Percentiles rank a stretch among this genome's conserved stretches.
Conservation (phyloP, 345 rosid species). For the Alliaria petiolata region DNA sequence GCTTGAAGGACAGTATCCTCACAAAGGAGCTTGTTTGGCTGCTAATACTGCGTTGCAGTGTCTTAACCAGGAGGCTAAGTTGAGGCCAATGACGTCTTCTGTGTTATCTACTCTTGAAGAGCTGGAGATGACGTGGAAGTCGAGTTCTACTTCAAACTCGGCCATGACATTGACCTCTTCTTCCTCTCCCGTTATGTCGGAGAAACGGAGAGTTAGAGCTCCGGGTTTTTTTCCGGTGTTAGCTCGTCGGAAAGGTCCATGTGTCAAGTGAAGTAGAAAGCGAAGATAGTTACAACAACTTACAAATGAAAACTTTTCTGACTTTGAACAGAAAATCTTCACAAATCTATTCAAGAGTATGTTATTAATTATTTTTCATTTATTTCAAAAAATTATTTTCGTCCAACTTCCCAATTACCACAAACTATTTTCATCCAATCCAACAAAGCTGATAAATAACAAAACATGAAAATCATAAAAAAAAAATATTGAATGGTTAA, state of each 20-base stretch:
- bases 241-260: slow-evolving; percentile 5
- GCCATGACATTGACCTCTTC: slow-evolving; percentile 2
- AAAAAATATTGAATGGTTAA: too few relatives aligned
- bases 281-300: neutral
- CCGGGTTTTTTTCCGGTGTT: neutral
- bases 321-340: too few relatives aligned
- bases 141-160: slow-evolving; percentile 17
- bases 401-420: too few relatives aligned
- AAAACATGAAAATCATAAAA: too few relatives aligned
- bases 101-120: slow-evolving; percentile 59
- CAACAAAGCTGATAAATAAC: too few relatives aligned
- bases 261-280: neutral
- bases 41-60: slow-evolving; percentile 71
- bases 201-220: neutral
- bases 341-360: too few relatives aligned
- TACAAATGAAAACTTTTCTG: too few relatives aligned
- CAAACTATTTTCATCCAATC: too few relatives aligned
- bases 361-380: too few relatives aligned
- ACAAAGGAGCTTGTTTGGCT: slow-evolving; percentile 66
- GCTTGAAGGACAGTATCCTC: slow-evolving; percentile 87
- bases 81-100: slow-evolving; percentile 75
- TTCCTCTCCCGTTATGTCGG: neutral
- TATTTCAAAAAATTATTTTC: too few relatives aligned
- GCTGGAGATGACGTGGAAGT: slow-evolving; percentile 30
- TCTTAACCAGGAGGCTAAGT: slow-evolving; percentile 52